Conservation (phyloP, 208 protist species). For the Wallacemonas sp. region DNA sequence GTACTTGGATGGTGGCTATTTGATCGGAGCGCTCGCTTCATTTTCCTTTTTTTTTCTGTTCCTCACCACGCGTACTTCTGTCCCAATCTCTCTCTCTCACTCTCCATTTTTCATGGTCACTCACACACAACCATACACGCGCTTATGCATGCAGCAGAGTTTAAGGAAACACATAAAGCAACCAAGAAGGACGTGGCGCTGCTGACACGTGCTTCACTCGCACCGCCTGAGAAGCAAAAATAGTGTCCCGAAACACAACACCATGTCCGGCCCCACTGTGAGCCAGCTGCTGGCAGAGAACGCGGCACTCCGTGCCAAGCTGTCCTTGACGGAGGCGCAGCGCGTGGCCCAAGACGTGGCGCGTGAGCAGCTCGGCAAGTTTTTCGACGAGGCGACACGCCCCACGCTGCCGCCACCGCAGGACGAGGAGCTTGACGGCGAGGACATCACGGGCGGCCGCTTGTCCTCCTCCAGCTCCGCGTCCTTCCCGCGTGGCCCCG, state of each 20-base stretch:
- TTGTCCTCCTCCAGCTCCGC: conserved; percentile 14
- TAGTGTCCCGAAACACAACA: neutral
- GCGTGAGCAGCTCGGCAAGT: conserved; percentile 45
- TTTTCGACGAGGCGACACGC: conserved; percentile 52
- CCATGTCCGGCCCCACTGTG: neutral
- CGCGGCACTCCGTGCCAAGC: conserved; percentile 33
- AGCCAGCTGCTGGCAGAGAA: conserved; percentile 68
- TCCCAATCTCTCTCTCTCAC: neutral
- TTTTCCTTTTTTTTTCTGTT: neutral
- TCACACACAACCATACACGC: neutral
- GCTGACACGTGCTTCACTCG: too few relatives aligned
- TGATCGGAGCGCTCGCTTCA: neutral
- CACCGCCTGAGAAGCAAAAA: neutral
- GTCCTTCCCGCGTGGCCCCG: conserved; percentile 10
- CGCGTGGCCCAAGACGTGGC: conserved; percentile 56
- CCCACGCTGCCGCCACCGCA: conserved; percentile 16
- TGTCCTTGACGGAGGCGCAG: conserved; percentile 55
- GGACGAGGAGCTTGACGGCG: conserved; percentile 7
- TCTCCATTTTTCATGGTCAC: neutral
- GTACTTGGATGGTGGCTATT: neutral
- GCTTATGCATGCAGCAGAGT: too few relatives aligned
- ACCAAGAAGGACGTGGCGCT: too few relatives aligned
- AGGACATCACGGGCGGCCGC: conserved; percentile 10
- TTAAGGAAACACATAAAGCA: conserved; percentile 3
- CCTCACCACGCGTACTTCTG: neutral